Base-by-base conservation (phyloP, 106 monocot genomes). In the Dendrobium nobile region DNA sequence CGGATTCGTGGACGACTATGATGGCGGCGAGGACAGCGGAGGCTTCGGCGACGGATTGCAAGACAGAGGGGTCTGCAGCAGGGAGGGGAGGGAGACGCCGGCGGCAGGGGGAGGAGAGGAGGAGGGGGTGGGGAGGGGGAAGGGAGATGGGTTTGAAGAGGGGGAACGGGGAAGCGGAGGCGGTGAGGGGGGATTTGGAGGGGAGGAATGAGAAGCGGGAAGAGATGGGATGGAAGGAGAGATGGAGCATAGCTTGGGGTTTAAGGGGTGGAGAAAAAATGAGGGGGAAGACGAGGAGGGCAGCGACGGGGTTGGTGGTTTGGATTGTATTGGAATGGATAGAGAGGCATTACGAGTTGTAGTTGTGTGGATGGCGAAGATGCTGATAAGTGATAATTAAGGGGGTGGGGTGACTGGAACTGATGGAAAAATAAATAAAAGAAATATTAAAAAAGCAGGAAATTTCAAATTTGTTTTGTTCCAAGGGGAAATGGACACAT, bases 1-100 rank as follows among this genome's bases (percentile, higher is more conserved):
- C 94, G 51, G 86, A 82, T 84, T 97, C 97, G 88, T 97, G 97
- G 79, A 94, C 96, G 64, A 94, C 15, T 74, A 97, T 83, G 84
- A 97, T 97, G 73, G 90, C 87, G 56, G 92, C 91, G 68, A 94
- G 97, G 27, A 97, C 92, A 77, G 94, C 83, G 75, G 90, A 76
- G 44, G 93, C 96, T 79, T 92, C 83, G 41, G 79, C n/a, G 37
- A 96, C 93, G 37, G 93, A 85, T 43, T 86, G 83, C 44, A 81
- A 9, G 73, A 51, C 75, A 18, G 73, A 24, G 13, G 67, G 58
- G 28, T 82, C 77, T 9, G 79, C 58, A 43, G 51, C n/a, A 5
- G 45, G 37, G 13, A 26, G 1, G 64, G 64, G 41, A 73, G 47
- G 73, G 84, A 58, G 20, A 19, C 28, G 27, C 26, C 64, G 81